Evolutionary conservation across 192 early-diverging fungal species (phyloP).

Genomic region (Jimgerdemannia flammicorona): DNA sequence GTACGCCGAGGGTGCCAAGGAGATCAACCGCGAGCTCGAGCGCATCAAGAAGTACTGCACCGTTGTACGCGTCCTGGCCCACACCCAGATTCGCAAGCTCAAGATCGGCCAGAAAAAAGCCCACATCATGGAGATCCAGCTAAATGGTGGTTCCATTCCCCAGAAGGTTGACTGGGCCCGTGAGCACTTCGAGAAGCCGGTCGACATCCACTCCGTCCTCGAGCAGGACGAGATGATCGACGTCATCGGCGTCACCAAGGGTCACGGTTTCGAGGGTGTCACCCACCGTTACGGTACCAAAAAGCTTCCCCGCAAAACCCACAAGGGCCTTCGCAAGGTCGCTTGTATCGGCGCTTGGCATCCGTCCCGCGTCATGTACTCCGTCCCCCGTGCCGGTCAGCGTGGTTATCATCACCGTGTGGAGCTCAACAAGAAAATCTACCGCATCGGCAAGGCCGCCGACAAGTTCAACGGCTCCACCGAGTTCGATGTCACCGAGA

Average conservation of each 20-base stretch:
- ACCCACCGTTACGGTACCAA: constrained; percentile 99
- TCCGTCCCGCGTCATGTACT: constrained; percentile 96
- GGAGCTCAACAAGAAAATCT: constrained; percentile 99
- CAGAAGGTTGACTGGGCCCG: constrained; percentile 98
- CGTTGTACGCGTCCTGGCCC: constrained; percentile 95
- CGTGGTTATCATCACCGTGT: constrained; percentile 99
- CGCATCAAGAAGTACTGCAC: constrained; percentile 99
- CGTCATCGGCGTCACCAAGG: constrained; percentile 98
- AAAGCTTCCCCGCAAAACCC: constrained; percentile 99
- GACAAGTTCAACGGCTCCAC: constrained; percentile 84
- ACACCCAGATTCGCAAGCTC: constrained; percentile 96
- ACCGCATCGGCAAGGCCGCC: constrained; percentile 90
- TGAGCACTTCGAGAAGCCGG: constrained; percentile 96
- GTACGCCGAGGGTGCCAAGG: constrained; percentile 85
- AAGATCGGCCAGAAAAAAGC: constrained; percentile 98
- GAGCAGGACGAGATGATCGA: constrained; percentile 99
- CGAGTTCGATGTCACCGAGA: constrained; percentile 94
- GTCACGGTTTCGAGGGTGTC: constrained; percentile 99
- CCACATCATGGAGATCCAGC: constrained; percentile 99
- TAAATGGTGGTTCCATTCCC: constrained; percentile 95
- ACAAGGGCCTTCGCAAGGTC: constrained; percentile 99
- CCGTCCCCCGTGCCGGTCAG: constrained; percentile 99
- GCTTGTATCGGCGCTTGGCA: constrained; percentile 99
- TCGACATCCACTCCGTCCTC: constrained; percentile 87
- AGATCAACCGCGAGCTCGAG: constrained; percentile 89